Percentiles rank a stretch among this genome's conserved stretches.
phyloP scores from a whole-genome alignment of 2,329 filamentous ascomycete species.

The Zasmidium angulare region DNA sequence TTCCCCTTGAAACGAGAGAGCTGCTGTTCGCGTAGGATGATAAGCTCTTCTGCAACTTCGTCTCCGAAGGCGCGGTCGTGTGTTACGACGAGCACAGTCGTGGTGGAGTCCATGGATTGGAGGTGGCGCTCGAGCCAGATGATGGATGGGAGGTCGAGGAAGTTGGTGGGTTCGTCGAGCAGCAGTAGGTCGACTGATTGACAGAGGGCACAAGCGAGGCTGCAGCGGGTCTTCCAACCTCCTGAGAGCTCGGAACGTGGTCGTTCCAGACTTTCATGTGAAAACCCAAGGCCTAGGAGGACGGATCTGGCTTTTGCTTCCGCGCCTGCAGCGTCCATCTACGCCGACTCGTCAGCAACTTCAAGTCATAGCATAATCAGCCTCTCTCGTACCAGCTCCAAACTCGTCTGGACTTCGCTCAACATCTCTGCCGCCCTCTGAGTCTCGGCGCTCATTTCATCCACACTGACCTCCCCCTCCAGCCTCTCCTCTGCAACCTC shows the following conservation, averaged over 20 bases:
- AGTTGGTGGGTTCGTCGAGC: constrained; percentile 85
- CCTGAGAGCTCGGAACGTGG: constrained; percentile 69
- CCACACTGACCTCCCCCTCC: constrained; percentile 53
- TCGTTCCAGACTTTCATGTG: constrained; percentile 59
- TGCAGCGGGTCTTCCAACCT: constrained; percentile 51
- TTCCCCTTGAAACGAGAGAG: constrained; percentile 75
- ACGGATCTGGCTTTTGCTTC: constrained; percentile 67
- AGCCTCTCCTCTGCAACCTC: constrained; percentile 37
- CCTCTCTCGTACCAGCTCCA: constrained; percentile 57
- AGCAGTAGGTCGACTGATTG: constrained; percentile 76
- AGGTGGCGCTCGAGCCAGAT: constrained; percentile 81
- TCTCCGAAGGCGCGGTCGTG: constrained; percentile 83
- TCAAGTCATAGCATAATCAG: constrained; percentile 1
- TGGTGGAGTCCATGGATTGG: constrained; percentile 51
- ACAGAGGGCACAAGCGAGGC: constrained; percentile 58
- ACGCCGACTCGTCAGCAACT: too few relatives aligned
- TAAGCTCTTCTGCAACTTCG: constrained; percentile 70
- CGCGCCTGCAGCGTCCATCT: constrained; percentile 24
- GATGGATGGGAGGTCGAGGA: constrained; percentile 77
- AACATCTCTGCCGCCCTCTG: constrained; percentile 70
- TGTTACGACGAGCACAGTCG: constrained; percentile 75
- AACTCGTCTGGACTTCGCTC: constrained; percentile 64
- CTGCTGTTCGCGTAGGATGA: constrained; percentile 71
- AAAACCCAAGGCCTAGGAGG: constrained; percentile 70
- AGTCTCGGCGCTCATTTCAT: constrained; percentile 62